Evolutionary conservation across 345 rosid species (phyloP).

Genomic region (Brassica cretica): DNA sequence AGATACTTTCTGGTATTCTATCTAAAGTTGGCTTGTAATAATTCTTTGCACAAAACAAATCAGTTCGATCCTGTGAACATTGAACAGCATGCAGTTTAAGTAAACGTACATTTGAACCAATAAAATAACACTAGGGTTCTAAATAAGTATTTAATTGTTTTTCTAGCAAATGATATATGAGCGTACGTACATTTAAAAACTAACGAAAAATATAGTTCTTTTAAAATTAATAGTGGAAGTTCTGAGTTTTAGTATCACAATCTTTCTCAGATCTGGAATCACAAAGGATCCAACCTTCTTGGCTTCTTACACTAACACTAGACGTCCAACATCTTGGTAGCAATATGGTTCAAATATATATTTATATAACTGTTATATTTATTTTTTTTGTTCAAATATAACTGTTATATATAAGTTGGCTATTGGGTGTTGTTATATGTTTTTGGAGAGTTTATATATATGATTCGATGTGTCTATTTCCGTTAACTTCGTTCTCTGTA

Average conservation of each 20-base stretch:
- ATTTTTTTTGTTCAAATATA: too few species aligned
- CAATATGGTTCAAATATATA: background rate
- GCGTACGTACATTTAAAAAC: background rate
- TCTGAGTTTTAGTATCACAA: background rate
- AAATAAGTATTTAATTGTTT: background rate
- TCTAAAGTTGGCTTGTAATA: background rate
- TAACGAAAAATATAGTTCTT: background rate
- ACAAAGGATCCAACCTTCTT: background rate
- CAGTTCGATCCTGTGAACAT: background rate
- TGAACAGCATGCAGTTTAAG: constrained; percentile 1
- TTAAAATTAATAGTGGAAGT: background rate
- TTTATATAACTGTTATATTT: too few species aligned
- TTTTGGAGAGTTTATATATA: background rate
- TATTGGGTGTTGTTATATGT: constrained; percentile 3
- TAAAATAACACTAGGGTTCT: background rate
- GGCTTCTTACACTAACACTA: too few species aligned
- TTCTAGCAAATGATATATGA: background rate
- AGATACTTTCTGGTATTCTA: background rate
- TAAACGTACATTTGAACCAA: background rate
- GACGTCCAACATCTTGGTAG: too few species aligned
- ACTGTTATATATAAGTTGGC: background rate
- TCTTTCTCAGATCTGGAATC: too few species aligned
- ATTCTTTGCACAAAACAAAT: background rate
- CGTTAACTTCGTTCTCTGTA: constrained; percentile 5
- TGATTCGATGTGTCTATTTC: constrained; percentile 26